phyloP scores from a whole-genome alignment of 768 basidiomycete species.

The Suillus discolor region DNA sequence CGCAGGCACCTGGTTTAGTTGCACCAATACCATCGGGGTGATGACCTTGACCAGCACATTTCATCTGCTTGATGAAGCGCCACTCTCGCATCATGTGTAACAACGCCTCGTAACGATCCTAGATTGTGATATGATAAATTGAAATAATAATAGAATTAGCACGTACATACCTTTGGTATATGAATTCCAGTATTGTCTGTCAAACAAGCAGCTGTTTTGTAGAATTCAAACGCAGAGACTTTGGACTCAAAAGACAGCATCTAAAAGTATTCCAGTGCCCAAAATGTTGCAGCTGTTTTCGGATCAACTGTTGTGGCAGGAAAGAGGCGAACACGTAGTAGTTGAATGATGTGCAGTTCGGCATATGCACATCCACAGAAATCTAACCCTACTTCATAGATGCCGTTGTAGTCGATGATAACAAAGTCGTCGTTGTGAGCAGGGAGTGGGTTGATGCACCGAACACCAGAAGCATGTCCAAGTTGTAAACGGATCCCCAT shows the following conservation, averaged over 20 bases:
- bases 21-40: not conserved
- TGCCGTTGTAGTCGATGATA: conserved; percentile 24
- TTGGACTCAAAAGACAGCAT: not conserved
- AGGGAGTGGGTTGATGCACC: no score
- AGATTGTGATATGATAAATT: not conserved
- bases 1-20: not conserved
- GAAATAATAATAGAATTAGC: not conserved
- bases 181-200: not conserved
- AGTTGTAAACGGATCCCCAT: no score
- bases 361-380: conserved; percentile 16
- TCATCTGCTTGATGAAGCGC: not conserved
- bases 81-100: not conserved
- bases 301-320: not conserved
- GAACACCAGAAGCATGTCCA: no score
- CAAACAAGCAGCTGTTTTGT: not conserved
- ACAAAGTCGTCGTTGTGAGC: conserved; percentile 12
- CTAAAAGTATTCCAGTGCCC: not conserved
- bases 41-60: not conserved
- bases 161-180: not conserved
- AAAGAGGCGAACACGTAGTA: conserved; percentile 5
- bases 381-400: conserved; percentile 21
- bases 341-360: conserved; percentile 11
- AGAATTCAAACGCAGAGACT: not conserved
- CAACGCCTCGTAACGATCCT: not conserved
- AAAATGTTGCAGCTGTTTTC: not conserved